A percentile compares a stretch with the other conserved stretches of the same genome.
phyloP scores from a whole-genome alignment of 1,284 basidiomycete species.

The Sphaerobolus stellatus region DNA sequence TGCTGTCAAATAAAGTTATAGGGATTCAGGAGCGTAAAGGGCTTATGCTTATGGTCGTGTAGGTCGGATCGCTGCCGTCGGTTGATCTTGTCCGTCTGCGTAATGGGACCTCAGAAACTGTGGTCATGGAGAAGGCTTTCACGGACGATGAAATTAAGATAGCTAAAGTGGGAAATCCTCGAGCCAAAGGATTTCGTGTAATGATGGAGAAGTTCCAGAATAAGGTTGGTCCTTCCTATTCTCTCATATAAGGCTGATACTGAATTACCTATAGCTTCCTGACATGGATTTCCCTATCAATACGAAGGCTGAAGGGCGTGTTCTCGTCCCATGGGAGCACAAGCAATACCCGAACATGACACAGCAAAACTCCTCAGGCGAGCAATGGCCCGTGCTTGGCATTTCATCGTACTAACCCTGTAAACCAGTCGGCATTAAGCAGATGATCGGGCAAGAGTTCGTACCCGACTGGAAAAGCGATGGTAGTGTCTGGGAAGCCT shows the following conservation, averaged over 20 bases:
- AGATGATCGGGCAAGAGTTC: constrained; percentile 69
- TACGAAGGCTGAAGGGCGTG: constrained; percentile 86
- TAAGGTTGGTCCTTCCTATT: constrained; percentile 44
- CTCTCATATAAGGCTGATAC: background rate
- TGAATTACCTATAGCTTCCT: constrained; percentile 57
- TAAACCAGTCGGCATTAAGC: constrained; percentile 57
- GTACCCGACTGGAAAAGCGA: constrained; percentile 80
- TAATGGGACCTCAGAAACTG: constrained; percentile 59
- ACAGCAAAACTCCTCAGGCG: constrained; percentile 50
- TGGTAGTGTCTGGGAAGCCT: constrained; percentile 90
- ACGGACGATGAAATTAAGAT: constrained; percentile 60
- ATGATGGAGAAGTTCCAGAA: constrained; percentile 75
- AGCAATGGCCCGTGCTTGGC: constrained; percentile 17
- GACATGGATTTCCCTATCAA: constrained; percentile 93
- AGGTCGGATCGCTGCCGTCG: constrained; percentile 77
- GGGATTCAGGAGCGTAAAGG: constrained; percentile 8
- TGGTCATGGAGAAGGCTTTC: constrained; percentile 61
- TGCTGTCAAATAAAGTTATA: constrained; percentile 25
- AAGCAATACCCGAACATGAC: constrained; percentile 69
- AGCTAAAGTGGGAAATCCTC: constrained; percentile 42
- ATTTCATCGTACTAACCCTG: constrained; percentile 16
- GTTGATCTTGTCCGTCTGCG: constrained; percentile 83
- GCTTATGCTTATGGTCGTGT: constrained; percentile 7
- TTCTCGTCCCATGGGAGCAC: constrained; percentile 87
- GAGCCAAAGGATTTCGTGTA: constrained; percentile 71